These are phyloP conservation scores for Yamagishiella unicocca DNA, from an alignment of 139 green algal genomes.

Conservation along the genomic window DNA sequence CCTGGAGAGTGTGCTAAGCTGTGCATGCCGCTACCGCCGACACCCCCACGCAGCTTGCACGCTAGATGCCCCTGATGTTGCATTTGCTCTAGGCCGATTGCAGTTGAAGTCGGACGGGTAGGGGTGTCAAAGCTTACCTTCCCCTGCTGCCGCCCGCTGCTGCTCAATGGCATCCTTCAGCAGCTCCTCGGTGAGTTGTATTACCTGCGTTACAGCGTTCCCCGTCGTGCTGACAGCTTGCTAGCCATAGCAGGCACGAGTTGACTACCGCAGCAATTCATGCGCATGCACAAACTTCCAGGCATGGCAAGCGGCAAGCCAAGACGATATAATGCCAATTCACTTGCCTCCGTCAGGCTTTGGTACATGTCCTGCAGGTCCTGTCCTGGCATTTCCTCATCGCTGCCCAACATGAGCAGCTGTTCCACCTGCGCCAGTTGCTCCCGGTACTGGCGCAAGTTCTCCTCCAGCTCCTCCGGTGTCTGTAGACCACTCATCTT, in stretches of 20 bases:
- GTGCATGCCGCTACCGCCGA: too few relatives aligned
- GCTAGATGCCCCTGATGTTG: too few relatives aligned
- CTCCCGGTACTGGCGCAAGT: conserved; percentile 68
- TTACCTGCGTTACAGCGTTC: too few relatives aligned
- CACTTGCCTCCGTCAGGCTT: conserved; percentile 73
- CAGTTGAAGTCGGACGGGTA: too few relatives aligned
- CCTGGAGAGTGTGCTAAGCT: too few relatives aligned
- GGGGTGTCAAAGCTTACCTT: neutral
- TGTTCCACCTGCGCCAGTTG: conserved; percentile 82
- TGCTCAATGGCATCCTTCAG: conserved; percentile 63
- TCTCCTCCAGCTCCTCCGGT: conserved; percentile 68
- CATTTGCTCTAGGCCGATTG: too few relatives aligned
- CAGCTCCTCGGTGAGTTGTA: conserved; percentile 82
- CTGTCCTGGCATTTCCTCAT: conserved; percentile 71
- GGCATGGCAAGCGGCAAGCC: neutral
- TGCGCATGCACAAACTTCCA: too few relatives aligned
- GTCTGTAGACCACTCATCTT: conserved; percentile 41
- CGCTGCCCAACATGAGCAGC: conserved; percentile 70
- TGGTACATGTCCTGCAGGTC: conserved; percentile 83
- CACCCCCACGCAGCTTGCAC: too few relatives aligned
- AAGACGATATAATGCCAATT: neutral
- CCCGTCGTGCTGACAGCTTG: too few relatives aligned
- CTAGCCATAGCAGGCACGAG: too few relatives aligned
- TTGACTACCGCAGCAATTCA: too few relatives aligned
- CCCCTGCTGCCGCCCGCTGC: neutral